phyloP scores from a whole-genome alignment of 2,329 filamentous ascomycete species.

The Penicillium thymicola region DNA sequence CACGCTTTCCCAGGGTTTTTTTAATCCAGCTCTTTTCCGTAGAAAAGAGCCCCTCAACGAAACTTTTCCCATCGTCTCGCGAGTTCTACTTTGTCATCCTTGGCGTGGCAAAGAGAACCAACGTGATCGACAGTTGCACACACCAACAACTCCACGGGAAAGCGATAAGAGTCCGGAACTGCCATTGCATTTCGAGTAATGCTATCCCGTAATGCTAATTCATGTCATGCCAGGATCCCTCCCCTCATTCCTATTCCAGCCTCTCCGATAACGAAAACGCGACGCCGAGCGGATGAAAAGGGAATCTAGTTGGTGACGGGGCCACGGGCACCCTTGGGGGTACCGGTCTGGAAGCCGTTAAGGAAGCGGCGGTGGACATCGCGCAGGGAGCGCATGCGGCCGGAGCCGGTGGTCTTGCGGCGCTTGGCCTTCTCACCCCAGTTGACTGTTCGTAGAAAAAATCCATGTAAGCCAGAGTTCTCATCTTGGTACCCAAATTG shows the following conservation, averaged over 20 bases:
- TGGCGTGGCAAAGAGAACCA: constrained; percentile 29
- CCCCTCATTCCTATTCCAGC: constrained; percentile 32
- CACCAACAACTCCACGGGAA: constrained; percentile 39
- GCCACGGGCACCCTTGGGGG: constrained; percentile 78
- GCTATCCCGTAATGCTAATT: constrained; percentile 36
- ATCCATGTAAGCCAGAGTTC: constrained; percentile 28
- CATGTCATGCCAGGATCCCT: constrained; percentile 38
- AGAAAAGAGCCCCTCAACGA: constrained; percentile 26
- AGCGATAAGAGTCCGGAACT: constrained; percentile 33
- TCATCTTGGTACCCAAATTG: constrained; percentile 2
- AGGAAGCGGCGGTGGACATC: constrained; percentile 87
- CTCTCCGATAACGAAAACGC: constrained; percentile 39
- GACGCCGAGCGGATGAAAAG: constrained; percentile 32
- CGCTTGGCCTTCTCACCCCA: constrained; percentile 99
- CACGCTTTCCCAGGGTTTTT: constrained; percentile 32
- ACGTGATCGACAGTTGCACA: constrained; percentile 31
- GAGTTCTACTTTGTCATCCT: constrained; percentile 18
- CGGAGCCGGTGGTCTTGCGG: constrained; percentile 98
- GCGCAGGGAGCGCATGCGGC: constrained; percentile 94
- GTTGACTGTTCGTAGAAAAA: constrained; percentile 67
- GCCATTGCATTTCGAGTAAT: constrained; percentile 34
- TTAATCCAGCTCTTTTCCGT: constrained; percentile 24
- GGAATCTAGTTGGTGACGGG: constrained; percentile 47
- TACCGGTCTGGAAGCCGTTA: constrained; percentile 94
- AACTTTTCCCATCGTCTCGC: constrained; percentile 28